These are phyloP conservation scores for Acidomyces sp. DNA, from an alignment of 495 filamentous ascomycete genomes.

Conservation along the genomic window DNA sequence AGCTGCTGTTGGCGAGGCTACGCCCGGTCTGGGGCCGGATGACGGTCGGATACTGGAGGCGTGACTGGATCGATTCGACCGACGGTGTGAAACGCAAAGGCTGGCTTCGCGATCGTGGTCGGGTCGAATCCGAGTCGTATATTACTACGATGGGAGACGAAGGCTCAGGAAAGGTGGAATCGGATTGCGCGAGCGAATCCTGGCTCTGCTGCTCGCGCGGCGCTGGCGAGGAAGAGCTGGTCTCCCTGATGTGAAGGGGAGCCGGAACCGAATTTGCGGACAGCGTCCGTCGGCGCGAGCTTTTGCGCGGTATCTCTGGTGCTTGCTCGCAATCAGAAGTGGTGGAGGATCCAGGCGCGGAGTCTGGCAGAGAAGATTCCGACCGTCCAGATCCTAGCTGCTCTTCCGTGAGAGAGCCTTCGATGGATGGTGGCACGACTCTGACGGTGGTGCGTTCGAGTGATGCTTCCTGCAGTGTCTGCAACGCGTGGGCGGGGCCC, in stretches of 20 bases:
- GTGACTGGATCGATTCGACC: conserved; percentile 19
- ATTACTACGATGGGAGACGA: conserved; percentile 17
- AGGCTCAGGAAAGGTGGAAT: conserved; percentile 1
- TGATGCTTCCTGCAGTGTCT: conserved; percentile 16
- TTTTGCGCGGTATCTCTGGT: neutral
- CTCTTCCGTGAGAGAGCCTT: conserved; percentile 1
- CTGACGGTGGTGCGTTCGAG: conserved; percentile 14
- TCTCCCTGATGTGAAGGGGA: neutral
- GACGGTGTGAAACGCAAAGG: conserved; percentile 10
- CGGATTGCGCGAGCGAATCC: conserved; percentile 2
- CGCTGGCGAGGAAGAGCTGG: neutral
- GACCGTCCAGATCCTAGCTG: conserved; percentile 4
- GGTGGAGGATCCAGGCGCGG: neutral
- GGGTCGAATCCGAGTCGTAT: conserved; percentile 11
- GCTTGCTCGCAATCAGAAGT: neutral
- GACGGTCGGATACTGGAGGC: conserved; percentile 24
- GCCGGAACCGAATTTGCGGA: conserved; percentile 1
- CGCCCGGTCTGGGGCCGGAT: conserved; percentile 23
- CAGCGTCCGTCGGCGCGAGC: conserved; percentile 1
- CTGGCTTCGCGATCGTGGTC: conserved; percentile 14
- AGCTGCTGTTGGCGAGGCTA: conserved; percentile 23
- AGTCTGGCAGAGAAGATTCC: conserved; percentile 5
- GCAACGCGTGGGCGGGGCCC: conserved; percentile 9
- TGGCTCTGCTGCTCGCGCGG: neutral
- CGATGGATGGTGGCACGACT: conserved; percentile 7